phyloP scores from a whole-genome alignment of 306 rosid species.

The Malus asiatica region DNA sequence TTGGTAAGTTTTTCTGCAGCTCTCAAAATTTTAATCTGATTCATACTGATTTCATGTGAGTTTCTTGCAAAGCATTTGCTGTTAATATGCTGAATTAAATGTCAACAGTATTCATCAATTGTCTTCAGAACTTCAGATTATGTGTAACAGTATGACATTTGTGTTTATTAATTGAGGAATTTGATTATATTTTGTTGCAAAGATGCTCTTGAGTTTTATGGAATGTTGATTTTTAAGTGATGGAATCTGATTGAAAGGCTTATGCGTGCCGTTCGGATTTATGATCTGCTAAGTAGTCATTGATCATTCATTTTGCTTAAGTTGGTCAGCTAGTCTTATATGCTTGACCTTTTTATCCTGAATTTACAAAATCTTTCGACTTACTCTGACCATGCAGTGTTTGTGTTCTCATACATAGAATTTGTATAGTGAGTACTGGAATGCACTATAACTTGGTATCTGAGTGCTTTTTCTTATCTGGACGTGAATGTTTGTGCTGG shows the following conservation, averaged over 20 bases:
- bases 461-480: neutral
- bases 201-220: neutral
- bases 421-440: neutral
- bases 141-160: neutral
- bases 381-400: neutral
- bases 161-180: neutral
- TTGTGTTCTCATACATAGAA: neutral
- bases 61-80: constrained; percentile 4
- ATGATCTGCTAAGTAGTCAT: neutral
- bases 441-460: too few relatives aligned
- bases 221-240: neutral
- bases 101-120: neutral
- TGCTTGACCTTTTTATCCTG: neutral
- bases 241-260: neutral
- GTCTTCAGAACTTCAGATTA: constrained; percentile 1
- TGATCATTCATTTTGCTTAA: neutral
- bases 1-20: constrained; percentile 49
- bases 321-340: neutral
- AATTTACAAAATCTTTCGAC: neutral
- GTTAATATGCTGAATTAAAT: neutral
- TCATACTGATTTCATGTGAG: constrained; percentile 5
- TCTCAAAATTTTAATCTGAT: constrained; percentile 10
- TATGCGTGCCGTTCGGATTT: neutral
- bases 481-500: constrained; percentile 7
- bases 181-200: neutral